Evolutionary conservation across 2,329 filamentous ascomycete species (phyloP), one percentile per base, ranked within the genome.

Genomic region (Ophiocordyceps robertsii): DNA sequence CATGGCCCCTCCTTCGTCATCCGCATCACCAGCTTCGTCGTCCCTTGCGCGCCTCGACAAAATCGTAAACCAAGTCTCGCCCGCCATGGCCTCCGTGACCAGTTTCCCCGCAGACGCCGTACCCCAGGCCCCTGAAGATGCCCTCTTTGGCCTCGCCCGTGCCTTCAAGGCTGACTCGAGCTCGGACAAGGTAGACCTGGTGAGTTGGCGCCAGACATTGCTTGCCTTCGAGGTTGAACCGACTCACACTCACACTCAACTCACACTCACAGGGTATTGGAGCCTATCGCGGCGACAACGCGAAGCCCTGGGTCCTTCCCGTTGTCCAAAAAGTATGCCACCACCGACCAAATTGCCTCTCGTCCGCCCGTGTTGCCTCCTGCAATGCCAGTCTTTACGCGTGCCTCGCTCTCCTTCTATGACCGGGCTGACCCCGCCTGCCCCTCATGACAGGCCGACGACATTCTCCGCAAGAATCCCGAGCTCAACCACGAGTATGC

Each of bases 401-500:
- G n/a, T 31, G 27, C 36, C 29, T 16, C 17, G 6, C 9, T 12
- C 24, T 27, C 24, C 24, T 27, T 2, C 24, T 2, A 27, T 27
- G 24, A 9, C 12, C 49, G 44, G 40, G 43, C 50, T 56, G 45
- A 57, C 51, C 46, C 45, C 39, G 51, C 42, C 45, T 41, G 51
- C 51, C 46, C 43, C 48, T 10, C 16, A 16, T 16, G 14, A 36
- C 60, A 96, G 90, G 92, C 92, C 54, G 89, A 96, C 62, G 83
- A 92, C 51, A 79, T 87, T 56, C 77, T 96, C 52, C 84, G 81
- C 63, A 82, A 83, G 60, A 88, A 95, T 65, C 88, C 90, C 58
- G 76, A 85, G 46, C 73, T 94, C 55, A 94, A 98, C 70, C 90
- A 98, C 72, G 92, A 98, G 74, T 98, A 98, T 67, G 86, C 93